These are phyloP conservation scores for Aureobasidium sp. DNA, from an alignment of 2,329 filamentous ascomycete species.

Conservation along the genomic window DNA sequence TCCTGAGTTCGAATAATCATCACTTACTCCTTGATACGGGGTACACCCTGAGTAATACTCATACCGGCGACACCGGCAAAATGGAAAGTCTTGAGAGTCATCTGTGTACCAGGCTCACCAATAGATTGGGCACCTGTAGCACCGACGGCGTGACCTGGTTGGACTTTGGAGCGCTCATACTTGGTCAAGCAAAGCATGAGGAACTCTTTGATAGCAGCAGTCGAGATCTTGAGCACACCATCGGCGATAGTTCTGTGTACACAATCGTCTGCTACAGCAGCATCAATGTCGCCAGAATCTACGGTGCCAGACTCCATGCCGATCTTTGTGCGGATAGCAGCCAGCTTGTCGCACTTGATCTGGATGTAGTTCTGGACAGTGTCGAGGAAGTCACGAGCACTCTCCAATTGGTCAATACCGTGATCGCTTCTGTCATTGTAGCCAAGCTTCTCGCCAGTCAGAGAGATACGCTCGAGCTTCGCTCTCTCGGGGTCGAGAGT, in stretches of 20 bases:
- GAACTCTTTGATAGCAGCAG: constrained; percentile 65
- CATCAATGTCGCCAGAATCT: constrained; percentile 2
- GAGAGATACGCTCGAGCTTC: constrained; percentile 55
- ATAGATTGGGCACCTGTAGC: constrained; percentile 97
- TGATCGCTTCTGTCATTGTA: constrained; percentile 66
- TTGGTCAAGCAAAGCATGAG: constrained; percentile 78
- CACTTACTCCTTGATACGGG: constrained; percentile 81
- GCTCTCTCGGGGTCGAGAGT: constrained; percentile 62
- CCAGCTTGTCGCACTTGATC: constrained; percentile 25
- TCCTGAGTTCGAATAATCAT: too few relatives aligned
- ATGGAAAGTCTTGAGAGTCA: constrained; percentile 99
- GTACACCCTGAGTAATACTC: constrained; percentile 98
- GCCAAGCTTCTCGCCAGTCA: constrained; percentile 54
- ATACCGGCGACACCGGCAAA: constrained; percentile 99
- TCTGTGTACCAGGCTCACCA: constrained; percentile 95
- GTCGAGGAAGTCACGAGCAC: constrained; percentile 72
- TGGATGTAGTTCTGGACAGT: constrained; percentile 67
- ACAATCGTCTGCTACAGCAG: constrained; percentile 11
- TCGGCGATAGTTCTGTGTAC: constrained; percentile 42
- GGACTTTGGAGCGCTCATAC: constrained; percentile 83
- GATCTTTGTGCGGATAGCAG: constrained; percentile 21
- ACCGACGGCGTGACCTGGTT: constrained; percentile 92
- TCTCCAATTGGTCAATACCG: constrained; percentile 54
- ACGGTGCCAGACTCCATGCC: constrained; percentile 13
- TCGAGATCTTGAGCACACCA: constrained; percentile 76